These are phyloP conservation scores for Glycine soja DNA, from an alignment of 306 rosid species.

Conservation along the genomic window DNA sequence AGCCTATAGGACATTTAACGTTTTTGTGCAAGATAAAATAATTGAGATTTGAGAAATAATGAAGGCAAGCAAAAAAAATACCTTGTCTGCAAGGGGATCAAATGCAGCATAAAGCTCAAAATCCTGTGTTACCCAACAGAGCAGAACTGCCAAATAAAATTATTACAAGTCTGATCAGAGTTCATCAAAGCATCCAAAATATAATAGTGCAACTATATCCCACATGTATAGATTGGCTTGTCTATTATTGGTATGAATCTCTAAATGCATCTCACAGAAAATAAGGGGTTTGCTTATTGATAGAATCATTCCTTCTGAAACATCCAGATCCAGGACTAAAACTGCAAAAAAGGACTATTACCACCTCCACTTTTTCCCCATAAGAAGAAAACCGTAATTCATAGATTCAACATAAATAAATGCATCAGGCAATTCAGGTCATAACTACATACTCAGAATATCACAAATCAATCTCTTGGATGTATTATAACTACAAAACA, in stretches of 20 bases:
- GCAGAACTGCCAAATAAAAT: slow-evolving; percentile 75
- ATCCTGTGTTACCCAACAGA: slow-evolving; percentile 95
- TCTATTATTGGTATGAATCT: not conserved
- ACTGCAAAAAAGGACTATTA: not conserved
- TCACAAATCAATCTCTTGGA: slow-evolving; percentile 30
- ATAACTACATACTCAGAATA: slow-evolving; percentile 6
- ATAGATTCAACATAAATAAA: slow-evolving; percentile 29
- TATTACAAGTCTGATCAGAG: slow-evolving; percentile 36
- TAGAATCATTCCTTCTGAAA: slow-evolving; percentile 10
- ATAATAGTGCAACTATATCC: slow-evolving; percentile 7
- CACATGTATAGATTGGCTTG: not conserved
- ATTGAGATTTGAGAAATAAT: slow-evolving; percentile 27
- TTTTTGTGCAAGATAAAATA: slow-evolving; percentile 21
- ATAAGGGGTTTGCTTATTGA: not conserved
- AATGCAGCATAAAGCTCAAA: slow-evolving; percentile 96
- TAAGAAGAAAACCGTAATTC: slow-evolving; percentile 21
- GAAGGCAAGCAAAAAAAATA: slow-evolving; percentile 45
- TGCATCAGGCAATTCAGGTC: slow-evolving; percentile 20
- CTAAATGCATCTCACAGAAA: slow-evolving; percentile 38
- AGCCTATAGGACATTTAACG: slow-evolving; percentile 1
- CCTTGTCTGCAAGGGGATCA: slow-evolving; percentile 99
- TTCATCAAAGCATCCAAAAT: slow-evolving; percentile 36
- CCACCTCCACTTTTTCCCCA: not conserved
- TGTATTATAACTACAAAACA: slow-evolving; percentile 10
- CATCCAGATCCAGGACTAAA: not conserved